Percentiles rank a stretch among this genome's conserved stretches.
These are phyloP conservation scores for Fusarium albosuccineum DNA, from an alignment of 2,329 filamentous ascomycete genomes.

Conservation along the genomic window DNA sequence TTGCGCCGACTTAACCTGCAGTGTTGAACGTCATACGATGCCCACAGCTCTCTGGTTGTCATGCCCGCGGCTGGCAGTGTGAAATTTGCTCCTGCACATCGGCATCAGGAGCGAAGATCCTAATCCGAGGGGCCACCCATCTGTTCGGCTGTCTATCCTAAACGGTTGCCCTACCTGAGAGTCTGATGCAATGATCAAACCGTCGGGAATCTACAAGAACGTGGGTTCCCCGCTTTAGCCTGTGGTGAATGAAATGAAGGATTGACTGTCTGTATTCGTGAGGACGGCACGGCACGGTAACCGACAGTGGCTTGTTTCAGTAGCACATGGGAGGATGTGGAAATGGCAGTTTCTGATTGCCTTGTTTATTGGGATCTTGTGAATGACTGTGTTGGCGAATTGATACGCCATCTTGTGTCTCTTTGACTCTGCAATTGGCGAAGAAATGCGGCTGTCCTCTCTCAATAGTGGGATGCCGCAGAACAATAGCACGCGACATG, in stretches of 20 bases:
- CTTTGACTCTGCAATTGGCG: too few relatives aligned
- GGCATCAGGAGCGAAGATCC: conserved; percentile 29
- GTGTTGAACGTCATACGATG: conserved; percentile 21
- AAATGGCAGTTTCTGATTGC: too few relatives aligned
- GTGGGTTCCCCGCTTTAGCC: conserved; percentile 1
- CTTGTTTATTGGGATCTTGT: too few relatives aligned
- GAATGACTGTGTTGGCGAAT: too few relatives aligned
- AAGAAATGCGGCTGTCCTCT: too few relatives aligned
- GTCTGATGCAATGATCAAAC: background rate
- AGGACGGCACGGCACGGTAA: background rate
- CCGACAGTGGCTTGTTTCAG: background rate
- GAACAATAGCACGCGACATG: too few relatives aligned
- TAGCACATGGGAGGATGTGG: background rate
- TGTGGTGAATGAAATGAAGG: conserved; percentile 11
- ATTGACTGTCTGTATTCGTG: background rate
- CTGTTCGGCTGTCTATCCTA: conserved; percentile 2
- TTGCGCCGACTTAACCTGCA: conserved; percentile 2
- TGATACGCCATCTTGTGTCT: too few relatives aligned
- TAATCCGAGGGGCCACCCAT: conserved; percentile 20
- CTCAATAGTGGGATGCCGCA: too few relatives aligned
- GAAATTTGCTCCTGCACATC: conserved; percentile 33
- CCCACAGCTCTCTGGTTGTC: conserved; percentile 18
- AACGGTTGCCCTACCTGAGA: background rate
- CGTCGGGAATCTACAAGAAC: background rate
- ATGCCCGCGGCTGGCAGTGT: conserved; percentile 8